Evolutionary conservation across 2,329 filamentous ascomycete genomes (phyloP).

Genomic region (Lachnellula arida): DNA sequence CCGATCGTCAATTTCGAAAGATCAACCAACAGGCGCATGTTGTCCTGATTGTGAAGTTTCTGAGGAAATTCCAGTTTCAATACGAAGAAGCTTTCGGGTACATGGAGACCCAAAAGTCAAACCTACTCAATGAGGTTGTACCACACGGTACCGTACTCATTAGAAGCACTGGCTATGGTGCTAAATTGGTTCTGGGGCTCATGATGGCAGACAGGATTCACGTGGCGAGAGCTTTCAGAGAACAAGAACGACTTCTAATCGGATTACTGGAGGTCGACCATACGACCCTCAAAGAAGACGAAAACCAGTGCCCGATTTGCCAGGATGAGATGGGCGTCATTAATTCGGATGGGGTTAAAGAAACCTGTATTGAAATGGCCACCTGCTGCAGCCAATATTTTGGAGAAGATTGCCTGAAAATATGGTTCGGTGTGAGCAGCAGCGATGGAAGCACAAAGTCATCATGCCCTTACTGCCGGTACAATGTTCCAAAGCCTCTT

Average conservation of each 20-base stretch:
- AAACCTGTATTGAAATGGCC: slow-evolving; percentile 15
- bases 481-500: slow-evolving; percentile 10
- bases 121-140: background rate
- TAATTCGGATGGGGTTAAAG: slow-evolving; percentile 6
- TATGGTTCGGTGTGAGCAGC: slow-evolving; percentile 10
- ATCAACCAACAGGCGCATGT: background rate
- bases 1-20: background rate
- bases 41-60: background rate
- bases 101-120: background rate
- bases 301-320: slow-evolving; percentile 20
- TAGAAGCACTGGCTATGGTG: slow-evolving; percentile 18
- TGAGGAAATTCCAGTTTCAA: slow-evolving; percentile 9
- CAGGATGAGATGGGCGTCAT: slow-evolving; percentile 11
- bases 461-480: slow-evolving; percentile 19
- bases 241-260: background rate
- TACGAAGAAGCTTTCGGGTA: slow-evolving; percentile 16
- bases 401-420: slow-evolving; percentile 17
- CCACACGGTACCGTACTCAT: slow-evolving; percentile 8
- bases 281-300: slow-evolving; percentile 5
- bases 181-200: slow-evolving; percentile 20
- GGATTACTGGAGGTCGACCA: slow-evolving; percentile 8
- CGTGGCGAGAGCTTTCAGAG: slow-evolving; percentile 9
- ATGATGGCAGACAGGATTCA: slow-evolving; percentile 23
- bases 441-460: background rate
- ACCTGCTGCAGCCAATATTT: slow-evolving; percentile 23